These are phyloP conservation scores for Penicillium sp. DNA, from an alignment of 2,329 filamentous ascomycete species.

Conservation along the genomic window DNA sequence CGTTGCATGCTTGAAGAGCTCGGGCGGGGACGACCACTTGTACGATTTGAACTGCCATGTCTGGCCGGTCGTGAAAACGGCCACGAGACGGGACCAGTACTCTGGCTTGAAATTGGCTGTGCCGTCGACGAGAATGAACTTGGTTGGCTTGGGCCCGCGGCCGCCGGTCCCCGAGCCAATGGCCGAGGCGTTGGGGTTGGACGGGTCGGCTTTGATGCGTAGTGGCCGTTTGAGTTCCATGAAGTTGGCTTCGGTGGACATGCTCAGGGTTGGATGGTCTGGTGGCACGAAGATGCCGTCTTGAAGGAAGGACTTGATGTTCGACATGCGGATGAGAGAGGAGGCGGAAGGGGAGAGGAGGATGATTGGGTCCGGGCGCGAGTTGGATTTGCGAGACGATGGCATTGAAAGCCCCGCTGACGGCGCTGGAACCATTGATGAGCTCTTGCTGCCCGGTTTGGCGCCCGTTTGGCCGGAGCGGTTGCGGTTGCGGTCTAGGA, in stretches of 20 bases:
- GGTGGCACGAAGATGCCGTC: constrained; percentile 77
- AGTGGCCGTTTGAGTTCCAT: constrained; percentile 79
- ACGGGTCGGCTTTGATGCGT: constrained; percentile 50
- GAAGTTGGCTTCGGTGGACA: constrained; percentile 69
- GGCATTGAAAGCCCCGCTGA: constrained; percentile 40
- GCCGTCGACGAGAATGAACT: constrained; percentile 93
- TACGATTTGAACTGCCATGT: constrained; percentile 98
- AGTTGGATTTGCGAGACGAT: constrained; percentile 39
- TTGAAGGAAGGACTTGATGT: constrained; percentile 92
- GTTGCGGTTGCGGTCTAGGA: constrained; percentile 60
- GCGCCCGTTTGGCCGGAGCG: constrained; percentile 35
- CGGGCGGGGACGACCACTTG: constrained; percentile 86
- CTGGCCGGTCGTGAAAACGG: constrained; percentile 96
- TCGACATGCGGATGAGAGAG: constrained; percentile 89
- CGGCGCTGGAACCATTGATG: constrained; percentile 32
- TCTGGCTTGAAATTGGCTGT: constrained; percentile 95
- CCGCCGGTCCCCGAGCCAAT: constrained; percentile 51
- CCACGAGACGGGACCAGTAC: constrained; percentile 94
- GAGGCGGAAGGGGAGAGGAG: constrained; percentile 94
- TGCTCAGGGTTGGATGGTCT: constrained; percentile 60
- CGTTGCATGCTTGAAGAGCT: constrained; percentile 83
- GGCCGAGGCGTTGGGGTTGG: constrained; percentile 22
- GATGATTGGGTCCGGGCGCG: constrained; percentile 78
- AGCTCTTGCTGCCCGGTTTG: constrained; percentile 36
- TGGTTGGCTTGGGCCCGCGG: constrained; percentile 65